Percentiles rank a stretch among this genome's conserved stretches.
phyloP scores from a whole-genome alignment of 202 grass and related monocot species.

The Alloteropsis angusta region DNA sequence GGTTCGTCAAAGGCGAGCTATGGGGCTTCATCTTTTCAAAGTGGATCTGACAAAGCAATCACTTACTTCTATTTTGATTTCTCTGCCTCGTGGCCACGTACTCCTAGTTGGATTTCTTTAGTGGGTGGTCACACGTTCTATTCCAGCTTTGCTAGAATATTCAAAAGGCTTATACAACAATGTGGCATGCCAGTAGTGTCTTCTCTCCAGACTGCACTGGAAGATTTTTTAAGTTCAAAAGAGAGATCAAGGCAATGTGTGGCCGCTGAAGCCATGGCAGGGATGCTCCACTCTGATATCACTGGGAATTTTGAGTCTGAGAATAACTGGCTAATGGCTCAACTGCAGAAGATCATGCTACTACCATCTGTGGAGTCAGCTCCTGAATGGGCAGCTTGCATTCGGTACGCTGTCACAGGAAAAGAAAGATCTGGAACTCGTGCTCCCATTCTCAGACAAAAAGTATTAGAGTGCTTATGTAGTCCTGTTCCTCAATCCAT shows the following conservation, averaged over 20 bases:
- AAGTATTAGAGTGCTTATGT: conserved; percentile 76
- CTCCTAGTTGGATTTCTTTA: conserved; percentile 87
- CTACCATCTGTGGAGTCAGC: conserved; percentile 79
- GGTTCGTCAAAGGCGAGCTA: conserved; percentile 59
- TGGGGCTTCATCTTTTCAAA: conserved; percentile 78
- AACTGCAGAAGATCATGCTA: conserved; percentile 69
- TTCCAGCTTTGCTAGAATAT: conserved; percentile 90
- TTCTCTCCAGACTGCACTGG: conserved; percentile 49
- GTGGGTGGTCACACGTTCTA: conserved; percentile 57
- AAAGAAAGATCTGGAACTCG: conserved; percentile 74
- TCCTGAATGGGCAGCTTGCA: conserved; percentile 96
- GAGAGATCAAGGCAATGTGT: conserved; percentile 97
- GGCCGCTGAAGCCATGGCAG: conserved; percentile 89
- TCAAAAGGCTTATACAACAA: conserved; percentile 90
- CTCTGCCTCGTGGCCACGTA: conserved; percentile 80
- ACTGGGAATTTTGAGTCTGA: conserved; percentile 43
- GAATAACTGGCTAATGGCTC: conserved; percentile 63
- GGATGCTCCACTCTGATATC: conserved; percentile 86
- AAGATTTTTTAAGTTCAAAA: conserved; percentile 80
- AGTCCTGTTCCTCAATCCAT: conserved; percentile 49
- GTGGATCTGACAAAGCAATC: conserved; percentile 69
- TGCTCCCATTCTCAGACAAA: conserved; percentile 69
- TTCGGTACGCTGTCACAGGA: conserved; percentile 86
- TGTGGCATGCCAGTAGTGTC: conserved; percentile 61
- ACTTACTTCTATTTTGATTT: conserved; percentile 98